Percentiles rank a stretch among this genome's conserved stretches.
Evolutionary conservation across 495 filamentous ascomycete species (phyloP).

Genomic region (Emericellopsis terricola): DNA sequence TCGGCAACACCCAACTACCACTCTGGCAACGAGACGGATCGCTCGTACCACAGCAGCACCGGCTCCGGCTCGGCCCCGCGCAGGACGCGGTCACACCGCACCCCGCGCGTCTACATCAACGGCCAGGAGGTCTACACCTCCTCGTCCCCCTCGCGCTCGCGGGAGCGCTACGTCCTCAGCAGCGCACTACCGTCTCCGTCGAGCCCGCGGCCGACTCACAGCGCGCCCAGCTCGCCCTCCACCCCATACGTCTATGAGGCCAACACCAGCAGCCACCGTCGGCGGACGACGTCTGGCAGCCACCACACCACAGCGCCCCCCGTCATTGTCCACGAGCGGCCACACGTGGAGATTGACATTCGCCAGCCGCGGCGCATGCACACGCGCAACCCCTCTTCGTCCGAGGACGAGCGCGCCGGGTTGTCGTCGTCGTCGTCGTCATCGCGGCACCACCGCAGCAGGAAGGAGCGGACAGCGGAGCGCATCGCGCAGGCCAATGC

Average conservation of each 20-base stretch:
- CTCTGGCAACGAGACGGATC: slow-evolving; percentile 4
- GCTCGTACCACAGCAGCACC: slow-evolving; percentile 1
- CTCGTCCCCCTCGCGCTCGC: background rate
- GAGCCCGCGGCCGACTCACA: slow-evolving; percentile 1
- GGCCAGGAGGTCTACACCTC: slow-evolving; percentile 2
- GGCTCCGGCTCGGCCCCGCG: background rate
- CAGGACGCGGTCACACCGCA: background rate
- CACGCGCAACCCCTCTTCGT: background rate
- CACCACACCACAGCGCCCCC: slow-evolving; percentile 2
- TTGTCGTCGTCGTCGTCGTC: background rate
- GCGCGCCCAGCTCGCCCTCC: slow-evolving; percentile 1
- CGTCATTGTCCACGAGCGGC: slow-evolving; percentile 4
- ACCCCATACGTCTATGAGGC: background rate
- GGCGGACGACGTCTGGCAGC: background rate
- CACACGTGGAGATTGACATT: slow-evolving; percentile 1
- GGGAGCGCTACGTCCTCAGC: background rate
- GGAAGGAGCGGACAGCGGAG: background rate
- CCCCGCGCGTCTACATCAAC: slow-evolving; percentile 3
- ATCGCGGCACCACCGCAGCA: background rate
- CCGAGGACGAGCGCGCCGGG: slow-evolving; percentile 1
- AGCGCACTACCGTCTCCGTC: background rate
- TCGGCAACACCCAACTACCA: slow-evolving; percentile 4
- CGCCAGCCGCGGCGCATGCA: background rate
- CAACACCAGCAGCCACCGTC: background rate
- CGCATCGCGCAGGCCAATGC: slow-evolving; percentile 5